These are phyloP conservation scores for Populus hybrid DNA, from an alignment of 441 rosid species.

Conservation along the genomic window DNA sequence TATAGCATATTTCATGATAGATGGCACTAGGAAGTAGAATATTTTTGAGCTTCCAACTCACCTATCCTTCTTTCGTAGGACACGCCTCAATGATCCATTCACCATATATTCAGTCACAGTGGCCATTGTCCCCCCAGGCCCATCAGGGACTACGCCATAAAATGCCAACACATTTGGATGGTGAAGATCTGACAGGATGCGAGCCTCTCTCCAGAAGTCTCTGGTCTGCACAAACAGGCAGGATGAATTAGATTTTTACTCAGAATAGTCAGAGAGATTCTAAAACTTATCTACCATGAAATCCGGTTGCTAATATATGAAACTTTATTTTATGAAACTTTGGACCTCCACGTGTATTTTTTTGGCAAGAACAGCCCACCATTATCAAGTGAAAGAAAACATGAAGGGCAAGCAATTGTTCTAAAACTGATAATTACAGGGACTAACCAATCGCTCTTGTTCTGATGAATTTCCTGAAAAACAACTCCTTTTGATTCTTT, in stretches of 20 bases:
- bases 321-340: not conserved
- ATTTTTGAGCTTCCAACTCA: constrained; percentile 20
- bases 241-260: not conserved
- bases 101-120: constrained; percentile 97
- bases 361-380: not conserved
- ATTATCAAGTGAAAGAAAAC: not conserved
- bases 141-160: constrained; percentile 95
- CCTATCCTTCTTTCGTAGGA: constrained; percentile 84
- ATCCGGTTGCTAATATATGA: not conserved
- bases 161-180: constrained; percentile 95
- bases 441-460: constrained; percentile 74
- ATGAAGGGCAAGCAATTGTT: not conserved
- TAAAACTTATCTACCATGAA: not conserved
- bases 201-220: constrained; percentile 99
- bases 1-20: not conserved
- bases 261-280: not conserved
- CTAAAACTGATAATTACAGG: not conserved
- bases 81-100: constrained; percentile 94
- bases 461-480: constrained; percentile 76
- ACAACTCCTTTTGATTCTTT: constrained; percentile 83
- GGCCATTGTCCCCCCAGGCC: constrained; percentile 93
- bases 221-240: constrained; percentile 43
- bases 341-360: not conserved
- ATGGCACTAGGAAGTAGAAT: not conserved
- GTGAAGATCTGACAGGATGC: constrained; percentile 82